Evolutionary conservation across 352 stramenopile species (phyloP), one percentile per base, ranked within the genome.

Genomic region (Globisporangium nodosum): DNA sequence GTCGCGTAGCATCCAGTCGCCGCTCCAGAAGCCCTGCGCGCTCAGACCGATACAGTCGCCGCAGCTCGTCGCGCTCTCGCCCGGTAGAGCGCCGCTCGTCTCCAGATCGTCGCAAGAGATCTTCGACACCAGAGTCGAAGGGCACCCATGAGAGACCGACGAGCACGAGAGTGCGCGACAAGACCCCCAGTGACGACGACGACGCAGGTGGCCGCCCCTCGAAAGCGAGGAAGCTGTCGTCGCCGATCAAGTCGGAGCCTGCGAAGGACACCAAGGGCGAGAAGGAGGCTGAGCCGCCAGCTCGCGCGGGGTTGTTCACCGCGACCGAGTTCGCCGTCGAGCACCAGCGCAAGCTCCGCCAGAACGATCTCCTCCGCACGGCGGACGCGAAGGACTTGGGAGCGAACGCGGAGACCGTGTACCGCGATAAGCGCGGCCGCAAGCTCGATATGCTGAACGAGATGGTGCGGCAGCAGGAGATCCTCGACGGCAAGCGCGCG

Each of bases 391-490:
- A 71, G 15, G 74, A 87, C n/a, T 78, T 93, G 71, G 83, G 83
- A 18, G 80, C 79, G 5, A 79, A 91, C 35, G 80, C 84, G 9
- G 78, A 90, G 68, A 94, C 84, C 2, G 79, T 94, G 58, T 94
- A 94, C 69, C 81, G 84, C 54, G 84, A 94, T 56, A 88, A 88
- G 60, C 81, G 83, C 30, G 84, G 84, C 27, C 80, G 81, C 43
- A 94, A 94, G 66, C 58, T 94, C 46, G 82, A 94, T 54, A 94
- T 94, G 79, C 68, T 94, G 3, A 94, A 86, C 57, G 84, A 94
- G 52, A 79, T 94, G 65, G 75, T 88, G 62, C 78, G 76, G 24
- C 84, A 94, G 58, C 81, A 90, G 49, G 84, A 94, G 65, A 66
- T 91, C 48, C 49, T 87, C 31, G 84, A 90, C 16, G 82, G 80